A percentile compares a stretch with the other conserved stretches of the same genome.
These are phyloP conservation scores for Sporobolomyces phaffii DNA, from an alignment of 768 basidiomycete genomes.

Conservation along the genomic window DNA sequence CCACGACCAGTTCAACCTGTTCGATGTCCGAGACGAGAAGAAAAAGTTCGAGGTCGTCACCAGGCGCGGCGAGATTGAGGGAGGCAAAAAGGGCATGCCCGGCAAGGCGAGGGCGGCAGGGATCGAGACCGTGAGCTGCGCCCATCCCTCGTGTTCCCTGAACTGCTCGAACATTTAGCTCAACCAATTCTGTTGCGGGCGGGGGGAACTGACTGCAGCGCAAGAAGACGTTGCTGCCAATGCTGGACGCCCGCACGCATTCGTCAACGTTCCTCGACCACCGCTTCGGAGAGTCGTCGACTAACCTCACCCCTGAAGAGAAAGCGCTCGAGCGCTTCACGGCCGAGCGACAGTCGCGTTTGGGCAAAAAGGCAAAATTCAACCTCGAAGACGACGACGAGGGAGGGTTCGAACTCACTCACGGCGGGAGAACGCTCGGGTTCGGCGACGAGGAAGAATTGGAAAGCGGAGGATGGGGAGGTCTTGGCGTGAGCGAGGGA, in stretches of 20 bases:
- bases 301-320: conserved; percentile 87
- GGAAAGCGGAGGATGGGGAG: conserved; percentile 39
- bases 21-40: conserved; percentile 86
- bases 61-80: conserved; percentile 56
- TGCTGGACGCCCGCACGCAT: conserved; percentile 71
- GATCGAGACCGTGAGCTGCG: conserved; percentile 70
- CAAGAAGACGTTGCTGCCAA: conserved; percentile 78
- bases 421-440: conserved; percentile 40
- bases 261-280: conserved; percentile 86
- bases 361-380: conserved; percentile 67
- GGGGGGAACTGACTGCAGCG: conserved; percentile 56
- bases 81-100: conserved; percentile 74
- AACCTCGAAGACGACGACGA: conserved; percentile 69
- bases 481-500: conserved; percentile 24
- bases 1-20: conserved; percentile 79
- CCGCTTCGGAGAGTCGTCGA: conserved; percentile 92
- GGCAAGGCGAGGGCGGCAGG: conserved; percentile 84
- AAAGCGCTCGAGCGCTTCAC: conserved; percentile 96
- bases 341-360: conserved; percentile 61
- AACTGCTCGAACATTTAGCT: too few species aligned
- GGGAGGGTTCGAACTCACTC: conserved; percentile 39
- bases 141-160: neutral
- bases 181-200: too few species aligned
- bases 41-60: conserved; percentile 90
- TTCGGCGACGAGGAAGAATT: conserved; percentile 57